Base-by-base conservation (phyloP, 257 asterid genomes). In the Buddleja alternifolia region DNA sequence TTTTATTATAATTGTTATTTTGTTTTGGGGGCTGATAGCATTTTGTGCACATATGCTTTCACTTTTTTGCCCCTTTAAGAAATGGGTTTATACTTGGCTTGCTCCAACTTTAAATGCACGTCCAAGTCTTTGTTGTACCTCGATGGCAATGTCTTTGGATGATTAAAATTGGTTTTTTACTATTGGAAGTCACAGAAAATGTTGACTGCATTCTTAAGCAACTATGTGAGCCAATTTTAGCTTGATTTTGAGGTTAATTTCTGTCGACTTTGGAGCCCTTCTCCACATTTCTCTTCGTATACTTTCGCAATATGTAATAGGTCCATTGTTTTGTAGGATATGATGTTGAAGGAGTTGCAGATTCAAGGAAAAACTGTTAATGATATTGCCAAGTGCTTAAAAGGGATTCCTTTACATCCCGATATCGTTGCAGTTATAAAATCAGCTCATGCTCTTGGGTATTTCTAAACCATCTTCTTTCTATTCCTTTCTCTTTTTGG, bases 381-480 rank as follows among this genome's bases (percentile, higher is more conserved):
- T 56, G 90, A 86, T 7, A 84, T 92, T 68, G 76, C 78, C 0
- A 83, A 83, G 60, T 92, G 96, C 78, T 84, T 92, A 76, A 81
- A 79, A 79, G 66, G 60, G 44, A 68, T 87, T 41, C 85, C 92
- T 0, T 65, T 92, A 84, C 95, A 92, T 77, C 84, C 86, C 10
- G 60, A 32, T 24, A 76, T 78, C 48, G 54, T 82, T 60, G 81
- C 73, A 58, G 92, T 81, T 51, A 81, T 87, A n/a, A 60, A 54
- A 75, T 78, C 84, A 42, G 96, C 94, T 75, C 83, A 80, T 82
- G 76, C 83, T 54, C 77, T 68, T 6, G 96, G 98, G 98, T 87
- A 78, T 64, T 55, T 25, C 21, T 37, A 14, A 23, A 21, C 4
- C 32, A 7, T 45, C 12, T 14, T 24, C 14, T 62, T 6, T 1